Conservation (phyloP, 2,329 filamentous ascomycete species). For the Curvularia lunata region DNA sequence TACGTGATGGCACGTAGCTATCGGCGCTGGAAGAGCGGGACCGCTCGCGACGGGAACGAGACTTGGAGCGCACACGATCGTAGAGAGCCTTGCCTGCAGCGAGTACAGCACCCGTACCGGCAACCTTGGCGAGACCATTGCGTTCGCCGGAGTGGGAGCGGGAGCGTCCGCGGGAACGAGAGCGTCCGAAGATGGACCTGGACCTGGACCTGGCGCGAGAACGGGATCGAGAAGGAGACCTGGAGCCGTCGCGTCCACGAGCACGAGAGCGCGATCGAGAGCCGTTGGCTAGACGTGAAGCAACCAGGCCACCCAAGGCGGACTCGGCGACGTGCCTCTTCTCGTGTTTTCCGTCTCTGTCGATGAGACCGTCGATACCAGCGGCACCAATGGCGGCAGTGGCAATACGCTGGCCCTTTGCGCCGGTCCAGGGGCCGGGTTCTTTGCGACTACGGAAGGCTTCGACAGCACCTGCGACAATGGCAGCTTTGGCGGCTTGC, state of each 20-base stretch:
- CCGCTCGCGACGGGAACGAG: conserved; percentile 54
- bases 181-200: conserved; percentile 50
- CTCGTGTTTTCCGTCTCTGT: conserved; percentile 71
- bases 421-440: conserved; percentile 85
- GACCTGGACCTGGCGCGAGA: conserved; percentile 66
- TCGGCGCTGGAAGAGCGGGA: conserved; percentile 53
- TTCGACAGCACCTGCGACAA: conserved; percentile 88
- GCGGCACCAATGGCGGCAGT: conserved; percentile 87
- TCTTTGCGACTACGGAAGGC: conserved; percentile 90
- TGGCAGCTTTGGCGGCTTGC: conserved; percentile 88
- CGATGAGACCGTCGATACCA: conserved; percentile 78
- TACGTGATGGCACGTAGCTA: conserved; percentile 58
- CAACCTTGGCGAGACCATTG: conserved; percentile 55
- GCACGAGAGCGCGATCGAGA: conserved; percentile 66
- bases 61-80: conserved; percentile 62
- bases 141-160: conserved; percentile 55
- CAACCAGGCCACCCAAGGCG: conserved; percentile 84
- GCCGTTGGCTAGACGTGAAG: conserved; percentile 85
- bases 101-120: conserved; percentile 57
- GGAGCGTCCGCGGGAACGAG: conserved; percentile 55
- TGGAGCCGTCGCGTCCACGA: conserved; percentile 51
- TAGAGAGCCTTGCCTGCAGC: conserved; percentile 60
- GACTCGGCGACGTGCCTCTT: conserved; percentile 86
- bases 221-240: conserved; percentile 62
- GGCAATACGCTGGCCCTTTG: conserved; percentile 88